Evolutionary conservation across 2,329 filamentous ascomycete genomes (phyloP), one percentile per base, ranked within the genome.

Genomic region (Aspergillus glaucus): DNA sequence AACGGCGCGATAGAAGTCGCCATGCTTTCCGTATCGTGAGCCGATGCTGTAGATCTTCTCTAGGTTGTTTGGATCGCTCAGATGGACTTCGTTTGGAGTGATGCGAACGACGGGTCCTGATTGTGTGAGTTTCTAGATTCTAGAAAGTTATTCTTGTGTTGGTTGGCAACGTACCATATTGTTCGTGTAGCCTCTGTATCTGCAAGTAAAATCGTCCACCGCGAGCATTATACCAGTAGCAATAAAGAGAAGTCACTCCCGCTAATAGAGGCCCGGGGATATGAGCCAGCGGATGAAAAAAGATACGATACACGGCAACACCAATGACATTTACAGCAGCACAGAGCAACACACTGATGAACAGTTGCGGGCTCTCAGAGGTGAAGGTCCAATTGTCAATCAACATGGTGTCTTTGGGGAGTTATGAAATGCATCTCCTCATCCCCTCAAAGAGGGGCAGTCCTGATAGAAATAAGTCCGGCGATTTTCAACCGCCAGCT

Each of bases 31-130:
- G 41, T 59, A 60, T 9, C 48, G 55, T 12, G 57, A 58, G 3
- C 55, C 57, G 12, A 60, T 55, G 46, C 52, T 55, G 54, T 64
- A 63, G 26, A 63, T 53, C 19, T 52, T 55, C 9, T 63, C 56
- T 39, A 52, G 58, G 30, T 56, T 56, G 3, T 61, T 47, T 3
- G 57, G 56, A 36, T 64, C 60, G 15, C 55, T 55, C 24, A 65
- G 59, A 43, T 65, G 62, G 32, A 65, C 45, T 45, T 64, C 61
- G 44, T 61, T 50, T 8, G 61, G 62, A 10, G 50, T 56, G 32
- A 63, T 62, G 17, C 62, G 62, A 41, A 63, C 54, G 39, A 64
- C 53, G 2, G 62, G 61, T 10, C 61, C 61, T 63, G 10, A 22
- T 4, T 22, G 6, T 22, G 22, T 22, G 15, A 15, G 15, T 15